Conservation (phyloP, 441 rosid species). For the Corymbia citriodora region DNA sequence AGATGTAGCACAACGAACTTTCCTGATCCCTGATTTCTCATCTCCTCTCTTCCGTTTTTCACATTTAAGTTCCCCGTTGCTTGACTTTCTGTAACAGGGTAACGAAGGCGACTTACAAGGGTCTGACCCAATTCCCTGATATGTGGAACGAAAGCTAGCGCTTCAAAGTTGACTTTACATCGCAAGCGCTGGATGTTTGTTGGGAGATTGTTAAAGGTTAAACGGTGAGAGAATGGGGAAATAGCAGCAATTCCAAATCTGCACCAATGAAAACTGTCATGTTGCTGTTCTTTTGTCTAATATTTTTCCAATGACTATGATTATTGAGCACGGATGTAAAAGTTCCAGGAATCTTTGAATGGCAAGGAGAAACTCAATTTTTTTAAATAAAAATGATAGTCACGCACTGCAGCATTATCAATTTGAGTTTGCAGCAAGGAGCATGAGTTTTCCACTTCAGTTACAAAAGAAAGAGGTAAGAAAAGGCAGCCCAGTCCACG, state of each 20-base stretch:
- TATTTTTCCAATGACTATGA: neutral
- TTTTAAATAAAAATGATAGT: neutral
- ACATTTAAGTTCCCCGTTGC: slow-evolving; percentile 25
- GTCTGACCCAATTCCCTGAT: slow-evolving; percentile 42
- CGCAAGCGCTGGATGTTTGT: slow-evolving; percentile 48
- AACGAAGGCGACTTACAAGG: slow-evolving; percentile 43
- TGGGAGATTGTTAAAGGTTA: slow-evolving; percentile 57
- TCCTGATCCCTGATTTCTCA: slow-evolving; percentile 33
- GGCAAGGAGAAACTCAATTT: neutral
- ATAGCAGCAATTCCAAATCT: slow-evolving; percentile 66
- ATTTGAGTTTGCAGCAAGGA: neutral
- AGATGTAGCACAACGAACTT: slow-evolving; percentile 64
- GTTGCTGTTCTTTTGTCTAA: neutral
- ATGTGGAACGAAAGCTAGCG: slow-evolving; percentile 46
- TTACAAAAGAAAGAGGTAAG: neutral
- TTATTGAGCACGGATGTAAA: neutral
- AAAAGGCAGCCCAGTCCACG: neutral
- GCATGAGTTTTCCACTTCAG: neutral
- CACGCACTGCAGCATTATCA: neutral
- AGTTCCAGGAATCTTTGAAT: neutral
- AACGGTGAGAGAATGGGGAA: slow-evolving; percentile 70
- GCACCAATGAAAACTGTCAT: slow-evolving; percentile 14
- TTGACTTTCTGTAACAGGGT: slow-evolving; percentile 26
- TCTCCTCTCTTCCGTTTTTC: slow-evolving; percentile 24
- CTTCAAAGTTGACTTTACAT: slow-evolving; percentile 68